Conservation (phyloP, 306 rosid species). For the Acacia melanoxylon region DNA sequence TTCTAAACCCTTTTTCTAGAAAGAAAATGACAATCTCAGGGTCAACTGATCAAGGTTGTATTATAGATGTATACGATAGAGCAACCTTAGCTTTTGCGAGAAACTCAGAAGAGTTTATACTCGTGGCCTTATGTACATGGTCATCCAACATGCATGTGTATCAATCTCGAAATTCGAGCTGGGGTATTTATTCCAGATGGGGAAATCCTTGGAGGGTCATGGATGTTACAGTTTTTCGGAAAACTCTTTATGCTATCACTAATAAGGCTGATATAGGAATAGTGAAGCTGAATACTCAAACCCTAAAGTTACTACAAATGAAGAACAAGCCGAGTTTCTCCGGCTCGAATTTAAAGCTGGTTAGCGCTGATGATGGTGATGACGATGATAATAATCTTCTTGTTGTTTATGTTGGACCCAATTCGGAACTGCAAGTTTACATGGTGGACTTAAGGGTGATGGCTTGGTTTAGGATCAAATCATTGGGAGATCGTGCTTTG, state of each 20-base stretch:
- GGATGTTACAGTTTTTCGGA: background rate
- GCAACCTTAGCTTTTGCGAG: background rate
- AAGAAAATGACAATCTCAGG: background rate
- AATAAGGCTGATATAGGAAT: constrained; percentile 4
- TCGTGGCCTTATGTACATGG: background rate
- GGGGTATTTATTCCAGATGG: background rate
- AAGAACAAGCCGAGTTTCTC: background rate
- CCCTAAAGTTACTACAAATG: background rate
- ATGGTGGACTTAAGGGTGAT: background rate
- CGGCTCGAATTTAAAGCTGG: background rate
- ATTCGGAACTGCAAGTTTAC: background rate
- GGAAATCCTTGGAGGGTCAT: background rate
- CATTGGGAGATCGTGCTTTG: constrained; percentile 17
- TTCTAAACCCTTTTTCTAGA: constrained; percentile 28
- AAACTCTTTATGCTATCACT: background rate
- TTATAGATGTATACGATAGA: background rate
- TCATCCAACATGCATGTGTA: background rate
- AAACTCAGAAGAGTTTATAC: constrained; percentile 15
- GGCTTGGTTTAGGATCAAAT: constrained; percentile 1
- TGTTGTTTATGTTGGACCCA: background rate
- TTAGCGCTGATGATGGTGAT: background rate
- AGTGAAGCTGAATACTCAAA: background rate
- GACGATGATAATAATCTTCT: background rate
- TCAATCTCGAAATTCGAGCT: constrained; percentile 15
- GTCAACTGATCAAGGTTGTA: background rate